These are phyloP conservation scores for Centaurea solstitialis DNA, from an alignment of 129 eudicot genomes.

Conservation along the genomic window DNA sequence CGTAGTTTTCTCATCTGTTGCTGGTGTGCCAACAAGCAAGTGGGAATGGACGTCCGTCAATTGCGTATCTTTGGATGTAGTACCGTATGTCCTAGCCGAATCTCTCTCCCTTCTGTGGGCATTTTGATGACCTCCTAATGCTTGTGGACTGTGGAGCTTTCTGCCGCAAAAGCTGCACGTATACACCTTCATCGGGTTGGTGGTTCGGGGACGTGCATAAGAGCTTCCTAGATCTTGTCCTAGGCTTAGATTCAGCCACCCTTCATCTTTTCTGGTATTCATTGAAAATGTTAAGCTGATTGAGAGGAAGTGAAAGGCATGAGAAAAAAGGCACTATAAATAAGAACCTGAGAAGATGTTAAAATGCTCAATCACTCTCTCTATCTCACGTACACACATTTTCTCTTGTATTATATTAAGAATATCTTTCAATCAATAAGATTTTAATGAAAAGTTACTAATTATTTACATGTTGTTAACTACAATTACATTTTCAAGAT, in stretches of 20 bases:
- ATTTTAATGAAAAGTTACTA: neutral
- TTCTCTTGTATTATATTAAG: neutral
- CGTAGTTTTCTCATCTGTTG: slow-evolving; percentile 19
- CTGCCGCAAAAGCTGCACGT: slow-evolving; percentile 1
- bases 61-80: slow-evolving; percentile 26
- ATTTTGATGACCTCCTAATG: slow-evolving; percentile 19
- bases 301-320: slow-evolving; percentile 8
- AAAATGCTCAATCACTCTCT: slow-evolving; percentile 7
- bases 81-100: slow-evolving; percentile 45
- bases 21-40: slow-evolving; percentile 36
- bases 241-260: slow-evolving; percentile 61
- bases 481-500: neutral
- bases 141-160: slow-evolving; percentile 16
- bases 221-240: slow-evolving; percentile 33
- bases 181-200: slow-evolving; percentile 31
- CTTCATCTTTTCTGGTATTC: slow-evolving; percentile 27
- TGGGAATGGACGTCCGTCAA: slow-evolving; percentile 56
- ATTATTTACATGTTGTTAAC: neutral
- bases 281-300: neutral
- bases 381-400: neutral
- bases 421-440: neutral
- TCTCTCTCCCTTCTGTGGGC: slow-evolving; percentile 29
- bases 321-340: neutral
- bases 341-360: slow-evolving; percentile 3
- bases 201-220: slow-evolving; percentile 25